Conservation (phyloP, 2,329 filamentous ascomycete species). For the Akanthomyces muscarius region DNA sequence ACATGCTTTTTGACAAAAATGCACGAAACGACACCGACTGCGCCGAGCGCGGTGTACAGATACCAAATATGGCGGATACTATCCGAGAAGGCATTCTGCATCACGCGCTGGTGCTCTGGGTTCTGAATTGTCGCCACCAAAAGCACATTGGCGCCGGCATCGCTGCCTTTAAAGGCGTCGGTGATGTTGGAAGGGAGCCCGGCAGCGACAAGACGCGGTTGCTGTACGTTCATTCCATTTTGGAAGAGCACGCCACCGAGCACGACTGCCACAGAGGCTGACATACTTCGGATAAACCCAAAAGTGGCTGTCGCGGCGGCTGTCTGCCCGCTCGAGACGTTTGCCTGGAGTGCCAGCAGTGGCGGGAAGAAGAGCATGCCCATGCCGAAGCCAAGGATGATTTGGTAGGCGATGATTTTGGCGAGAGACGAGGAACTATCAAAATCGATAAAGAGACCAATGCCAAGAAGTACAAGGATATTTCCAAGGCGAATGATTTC, state of each 20-base stretch:
- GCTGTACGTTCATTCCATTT: constrained; percentile 37
- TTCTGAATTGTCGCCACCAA: constrained; percentile 9
- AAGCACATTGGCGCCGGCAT: constrained; percentile 17
- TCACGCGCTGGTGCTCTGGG: neutral
- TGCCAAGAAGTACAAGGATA: constrained; percentile 54
- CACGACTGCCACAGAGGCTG: constrained; percentile 55
- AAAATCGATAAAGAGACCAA: constrained; percentile 54
- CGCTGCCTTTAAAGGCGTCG: constrained; percentile 8
- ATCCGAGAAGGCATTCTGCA: constrained; percentile 15
- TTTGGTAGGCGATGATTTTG: constrained; percentile 51
- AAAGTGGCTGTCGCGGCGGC: constrained; percentile 61
- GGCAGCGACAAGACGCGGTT: constrained; percentile 1
- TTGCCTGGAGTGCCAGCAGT: constrained; percentile 60
- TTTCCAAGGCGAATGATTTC: constrained; percentile 52
- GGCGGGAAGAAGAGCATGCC: constrained; percentile 62
- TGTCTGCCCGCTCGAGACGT: constrained; percentile 55
- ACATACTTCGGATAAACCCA: constrained; percentile 55
- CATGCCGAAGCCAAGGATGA: constrained; percentile 57
- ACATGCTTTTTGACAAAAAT: constrained; percentile 13
- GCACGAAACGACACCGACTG: constrained; percentile 11
- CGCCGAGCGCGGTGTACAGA: constrained; percentile 16
- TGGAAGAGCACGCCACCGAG: constrained; percentile 43
- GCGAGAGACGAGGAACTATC: constrained; percentile 44
- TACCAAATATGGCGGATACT: constrained; percentile 15
- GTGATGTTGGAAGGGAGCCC: constrained; percentile 7